phyloP scores from a whole-genome alignment of 2,329 filamentous ascomycete species.

The Intubia oerlemansii region DNA sequence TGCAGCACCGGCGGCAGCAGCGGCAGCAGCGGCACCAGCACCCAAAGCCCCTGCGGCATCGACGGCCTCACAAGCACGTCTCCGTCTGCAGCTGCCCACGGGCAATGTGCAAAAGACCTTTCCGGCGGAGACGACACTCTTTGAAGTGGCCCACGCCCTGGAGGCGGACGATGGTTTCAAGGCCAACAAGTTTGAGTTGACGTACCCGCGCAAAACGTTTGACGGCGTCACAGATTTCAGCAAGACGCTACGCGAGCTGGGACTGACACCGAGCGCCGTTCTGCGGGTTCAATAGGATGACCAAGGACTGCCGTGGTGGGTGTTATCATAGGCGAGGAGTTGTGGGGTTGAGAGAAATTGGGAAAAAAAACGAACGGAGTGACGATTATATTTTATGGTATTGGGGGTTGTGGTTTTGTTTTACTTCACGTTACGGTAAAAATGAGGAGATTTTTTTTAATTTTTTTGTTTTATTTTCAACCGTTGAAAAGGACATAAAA shows the following conservation, averaged over 20 bases:
- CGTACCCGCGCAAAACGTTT: conserved; percentile 72
- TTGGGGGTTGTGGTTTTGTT: no score
- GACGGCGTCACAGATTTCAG: conserved; percentile 52
- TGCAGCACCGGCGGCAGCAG: conserved; percentile 16
- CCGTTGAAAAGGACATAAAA: conserved; percentile 5
- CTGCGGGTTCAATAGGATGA: conserved; percentile 19
- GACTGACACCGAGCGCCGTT: conserved; percentile 75
- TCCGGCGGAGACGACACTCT: conserved; percentile 74
- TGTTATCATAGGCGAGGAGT: no score
- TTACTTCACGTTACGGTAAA: no score
- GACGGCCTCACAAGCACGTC: conserved; percentile 42
- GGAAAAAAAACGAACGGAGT: no score
- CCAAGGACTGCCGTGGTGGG: no score
- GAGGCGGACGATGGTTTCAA: conserved; percentile 46
- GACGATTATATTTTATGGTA: no score
- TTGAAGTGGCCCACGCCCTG: conserved; percentile 69
- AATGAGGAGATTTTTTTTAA: conserved; percentile 2
- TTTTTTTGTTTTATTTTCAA: conserved; percentile 5
- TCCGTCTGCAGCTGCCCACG: conserved; percentile 53
- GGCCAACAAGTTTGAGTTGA: conserved; percentile 62
- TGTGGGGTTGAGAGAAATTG: no score
- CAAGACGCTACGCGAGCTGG: conserved; percentile 81
- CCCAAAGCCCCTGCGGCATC: conserved; percentile 21
- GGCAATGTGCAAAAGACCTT: conserved; percentile 68
- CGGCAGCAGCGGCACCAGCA: conserved; percentile 14